Evolutionary conservation across 768 basidiomycete genomes (phyloP).

Genomic region (Leccinum subtestaceum): DNA sequence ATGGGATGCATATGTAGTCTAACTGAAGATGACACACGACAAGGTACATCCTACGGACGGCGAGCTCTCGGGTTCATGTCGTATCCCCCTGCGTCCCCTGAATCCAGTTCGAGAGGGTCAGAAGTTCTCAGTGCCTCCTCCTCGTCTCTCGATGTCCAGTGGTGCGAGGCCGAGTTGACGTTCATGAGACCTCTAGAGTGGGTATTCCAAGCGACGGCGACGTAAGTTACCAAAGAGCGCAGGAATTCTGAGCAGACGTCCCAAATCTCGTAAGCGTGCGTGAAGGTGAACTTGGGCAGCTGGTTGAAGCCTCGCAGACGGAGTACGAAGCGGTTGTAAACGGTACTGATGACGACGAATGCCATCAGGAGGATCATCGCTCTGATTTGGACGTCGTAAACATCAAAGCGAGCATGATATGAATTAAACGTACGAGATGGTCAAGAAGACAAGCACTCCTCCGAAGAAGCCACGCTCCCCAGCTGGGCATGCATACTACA

Average conservation of each 20-base stretch:
- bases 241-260: constrained; percentile 22
- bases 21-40: not conserved
- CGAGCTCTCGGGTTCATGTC: not conserved
- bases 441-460: constrained; percentile 55
- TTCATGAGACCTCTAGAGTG: constrained; percentile 13
- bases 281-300: constrained; percentile 57
- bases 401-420: not conserved
- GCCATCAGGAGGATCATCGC: constrained; percentile 52
- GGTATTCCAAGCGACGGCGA: constrained; percentile 13
- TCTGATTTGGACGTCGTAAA: constrained; percentile 35
- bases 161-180: constrained; percentile 27
- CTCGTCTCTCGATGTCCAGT: constrained; percentile 33
- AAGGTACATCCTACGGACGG: constrained; percentile 13
- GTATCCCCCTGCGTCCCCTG: not conserved
- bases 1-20: not conserved
- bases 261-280: constrained; percentile 23
- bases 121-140: constrained; percentile 24
- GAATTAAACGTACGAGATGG: constrained; percentile 51
- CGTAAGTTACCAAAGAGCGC: constrained; percentile 11
- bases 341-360: constrained; percentile 64
- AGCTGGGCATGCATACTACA: constrained; percentile 70
- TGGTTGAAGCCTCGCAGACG: constrained; percentile 69
- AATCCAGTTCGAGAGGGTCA: constrained; percentile 24
- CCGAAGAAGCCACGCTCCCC: constrained; percentile 49
- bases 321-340: constrained; percentile 80